Base-by-base conservation (phyloP, 371 early-diverging fungal genomes). In the Mortierella sp. region DNA sequence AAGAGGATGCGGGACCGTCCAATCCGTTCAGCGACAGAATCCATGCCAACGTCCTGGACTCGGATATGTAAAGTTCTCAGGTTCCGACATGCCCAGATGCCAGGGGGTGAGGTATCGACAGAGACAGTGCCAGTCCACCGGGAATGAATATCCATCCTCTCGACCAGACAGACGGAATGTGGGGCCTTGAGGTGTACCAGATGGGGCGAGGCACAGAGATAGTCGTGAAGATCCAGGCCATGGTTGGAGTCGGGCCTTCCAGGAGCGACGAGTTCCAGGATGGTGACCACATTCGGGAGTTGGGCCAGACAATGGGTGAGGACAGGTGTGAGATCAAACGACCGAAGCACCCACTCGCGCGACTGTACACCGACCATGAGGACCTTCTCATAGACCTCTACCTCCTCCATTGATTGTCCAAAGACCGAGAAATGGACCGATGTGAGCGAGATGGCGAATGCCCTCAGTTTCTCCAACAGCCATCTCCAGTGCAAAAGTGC, bases 1-100 rank as follows among this genome's bases (percentile, higher is more conserved):
- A 58, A 58, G 34, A 58, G 9, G 31, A 58, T 34, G 34, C 58
- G 58, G 34, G 58, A 58, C 6, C 58, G 37, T 7, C 58, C 58
- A 8, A 2, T 58, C 9, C 58, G 37, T 8, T 37, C 22, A 13
- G 31, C 37, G 19, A 34, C 6, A 22, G 58, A 31, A 2, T 8
- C 9, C 4, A 34, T 1, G 8, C 22, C 19, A 34, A 9, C 2
- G 8, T 19, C 37, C 2, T 34, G 22, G 58, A 31, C 19, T 0
- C 31, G 31, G 37, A 58, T 58, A 10, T 58, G 58, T 11, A 58
- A 22, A 8, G 58, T 58, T 34, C 58, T 58, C 19, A 58, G 58
- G 37, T 58, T 58, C 7, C 58, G 58, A 58, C 58, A 58, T 1
- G 58, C 58, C 58, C 58, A 58, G 8, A 58, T 58, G 6, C 58